phyloP scores from a whole-genome alignment of 2,329 filamentous ascomycete species.

The Pseudofabraea citricarpa region DNA sequence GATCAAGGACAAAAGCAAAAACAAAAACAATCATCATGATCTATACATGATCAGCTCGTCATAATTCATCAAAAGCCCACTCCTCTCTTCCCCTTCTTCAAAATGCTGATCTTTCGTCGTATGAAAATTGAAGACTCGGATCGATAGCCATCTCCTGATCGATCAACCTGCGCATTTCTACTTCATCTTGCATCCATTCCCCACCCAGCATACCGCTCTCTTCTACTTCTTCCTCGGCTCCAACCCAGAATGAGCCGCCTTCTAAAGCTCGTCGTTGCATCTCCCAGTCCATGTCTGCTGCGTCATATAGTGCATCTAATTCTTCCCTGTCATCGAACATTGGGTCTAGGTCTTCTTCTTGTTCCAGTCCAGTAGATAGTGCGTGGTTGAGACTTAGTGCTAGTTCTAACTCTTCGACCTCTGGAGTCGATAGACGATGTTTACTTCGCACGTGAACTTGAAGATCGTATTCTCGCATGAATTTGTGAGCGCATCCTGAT shows the following conservation, averaged over 20 bases:
- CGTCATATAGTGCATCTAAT: conserved; percentile 1
- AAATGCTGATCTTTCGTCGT: too few relatives aligned
- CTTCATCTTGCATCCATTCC: conserved; percentile 18
- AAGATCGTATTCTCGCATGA: conserved; percentile 53
- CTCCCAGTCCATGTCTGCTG: conserved; percentile 21
- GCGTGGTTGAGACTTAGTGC: neutral
- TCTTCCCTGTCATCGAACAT: conserved; percentile 3
- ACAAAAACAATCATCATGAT: too few relatives aligned
- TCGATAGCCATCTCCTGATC: conserved; percentile 8
- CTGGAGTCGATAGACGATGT: conserved; percentile 21
- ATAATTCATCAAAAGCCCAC: too few relatives aligned
- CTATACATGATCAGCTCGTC: too few relatives aligned
- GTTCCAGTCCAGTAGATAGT: conserved; percentile 1
- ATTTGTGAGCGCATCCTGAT: conserved; percentile 44
- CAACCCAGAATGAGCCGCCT: conserved; percentile 23
- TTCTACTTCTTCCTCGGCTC: conserved; percentile 15
- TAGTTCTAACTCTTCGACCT: conserved; percentile 1
- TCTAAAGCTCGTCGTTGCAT: conserved; percentile 17
- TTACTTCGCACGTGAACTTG: conserved; percentile 47
- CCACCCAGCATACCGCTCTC: conserved; percentile 3
- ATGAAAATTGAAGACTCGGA: neutral
- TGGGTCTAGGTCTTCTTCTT: neutral
- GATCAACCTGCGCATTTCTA: conserved; percentile 26
- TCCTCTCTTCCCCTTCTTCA: too few relatives aligned
- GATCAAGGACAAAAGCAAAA: too few relatives aligned